Conservation (phyloP, 495 filamentous ascomycete species). For the Aspergillus hancockii region DNA sequence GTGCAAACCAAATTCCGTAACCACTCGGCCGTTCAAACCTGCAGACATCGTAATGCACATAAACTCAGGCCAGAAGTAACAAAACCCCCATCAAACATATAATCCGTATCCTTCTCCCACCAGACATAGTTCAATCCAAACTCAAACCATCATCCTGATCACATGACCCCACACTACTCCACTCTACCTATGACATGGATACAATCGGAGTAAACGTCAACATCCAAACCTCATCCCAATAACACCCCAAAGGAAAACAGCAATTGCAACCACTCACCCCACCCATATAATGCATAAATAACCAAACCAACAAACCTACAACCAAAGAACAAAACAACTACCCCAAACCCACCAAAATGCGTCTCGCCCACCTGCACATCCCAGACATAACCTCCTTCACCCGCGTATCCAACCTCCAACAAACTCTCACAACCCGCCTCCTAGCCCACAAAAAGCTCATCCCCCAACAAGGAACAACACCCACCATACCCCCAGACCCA, state of each 20-base stretch:
- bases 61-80: no score
- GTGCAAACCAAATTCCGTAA: background rate
- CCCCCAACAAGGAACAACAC: slow-evolving; percentile 34
- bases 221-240: background rate
- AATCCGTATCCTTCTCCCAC: no score
- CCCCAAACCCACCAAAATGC: slow-evolving; percentile 26
- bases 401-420: slow-evolving; percentile 50
- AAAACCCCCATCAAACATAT: no score
- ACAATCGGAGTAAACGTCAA: background rate
- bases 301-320: background rate
- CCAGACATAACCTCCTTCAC: slow-evolving; percentile 55
- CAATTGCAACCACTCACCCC: slow-evolving; percentile 9
- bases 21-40: background rate
- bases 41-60: no score
- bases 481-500: slow-evolving; percentile 54
- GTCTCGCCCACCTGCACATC: slow-evolving; percentile 72
- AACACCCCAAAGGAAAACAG: background rate
- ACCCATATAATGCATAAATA: background rate
- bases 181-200: background rate
- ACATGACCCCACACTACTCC: slow-evolving; percentile 12
- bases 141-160: background rate
- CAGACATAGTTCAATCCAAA: background rate
- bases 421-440: slow-evolving; percentile 47
- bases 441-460: slow-evolving; percentile 45
- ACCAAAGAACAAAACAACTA: slow-evolving; percentile 2